Evolutionary conservation across 2,329 filamentous ascomycete species (phyloP), one percentile per base, ranked within the genome.

Genomic region (Ambrosiella xylebori): DNA sequence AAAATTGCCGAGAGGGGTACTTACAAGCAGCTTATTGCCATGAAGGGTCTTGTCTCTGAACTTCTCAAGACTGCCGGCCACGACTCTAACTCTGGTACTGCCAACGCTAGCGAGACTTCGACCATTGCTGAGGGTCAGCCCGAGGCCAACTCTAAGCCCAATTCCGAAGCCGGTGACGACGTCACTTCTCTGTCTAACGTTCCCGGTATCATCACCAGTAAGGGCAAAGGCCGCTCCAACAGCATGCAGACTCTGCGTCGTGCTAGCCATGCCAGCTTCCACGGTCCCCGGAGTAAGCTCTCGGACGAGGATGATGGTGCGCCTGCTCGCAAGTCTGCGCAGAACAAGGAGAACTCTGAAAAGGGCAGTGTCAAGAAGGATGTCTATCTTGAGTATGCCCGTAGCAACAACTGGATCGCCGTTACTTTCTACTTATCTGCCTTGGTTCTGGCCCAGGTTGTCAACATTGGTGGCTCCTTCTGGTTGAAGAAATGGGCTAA

Each of bases 351-450:
- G 69, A 85, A 85, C 63, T 79, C 81, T 1, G 89, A 98, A 69
- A 89, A 98, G 71, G 93, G 93, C 66, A 96, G 97, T 69, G 93
- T 98, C 64, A 97, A 96, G 70, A 97, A 93, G 90, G 79, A 83
- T 65, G 91, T 98, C 36, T 98, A 98, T 67, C 75, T 76, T 15
- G 90, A 96, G 71, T 98, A 98, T 66, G 94, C 93, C 59, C 95
- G 88, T 71, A 88, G 88, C 60, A 96, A 88, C 74, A 96, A 97
- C 68, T 71, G 96, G 13, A 74, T 80, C 59, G 94, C 93, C 11
- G 93, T 98, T 7, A 70, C 71, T 13, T 75, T 96, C 63, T 98
- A 97, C 69, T 65, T 95, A 13, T 51, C 85, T 49, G 81, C 88
- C 57, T 76, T 97, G 51, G 65, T 97, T 60, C 81, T 84, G 36